phyloP scores from a whole-genome alignment of 306 rosid species.

The Cicer arietinum region DNA sequence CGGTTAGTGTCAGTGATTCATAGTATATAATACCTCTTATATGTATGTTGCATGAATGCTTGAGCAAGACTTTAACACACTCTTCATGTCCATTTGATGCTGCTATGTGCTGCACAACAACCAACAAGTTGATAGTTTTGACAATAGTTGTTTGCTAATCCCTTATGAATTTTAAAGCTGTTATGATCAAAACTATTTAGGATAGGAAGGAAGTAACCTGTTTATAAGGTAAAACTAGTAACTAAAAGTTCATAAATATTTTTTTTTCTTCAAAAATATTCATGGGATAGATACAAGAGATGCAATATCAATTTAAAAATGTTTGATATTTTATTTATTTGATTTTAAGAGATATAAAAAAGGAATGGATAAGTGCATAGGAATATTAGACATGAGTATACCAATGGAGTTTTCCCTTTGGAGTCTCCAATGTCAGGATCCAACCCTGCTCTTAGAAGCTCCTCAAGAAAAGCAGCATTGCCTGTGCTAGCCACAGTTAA shows the following conservation, averaged over 20 bases:
- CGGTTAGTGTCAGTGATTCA: no score
- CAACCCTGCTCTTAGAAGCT: constrained; percentile 78
- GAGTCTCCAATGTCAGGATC: constrained; percentile 80
- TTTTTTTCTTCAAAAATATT: no score
- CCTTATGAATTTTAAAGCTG: neutral
- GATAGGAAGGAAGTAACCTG: neutral
- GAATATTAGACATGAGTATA: constrained; percentile 37
- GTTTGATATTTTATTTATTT: neutral
- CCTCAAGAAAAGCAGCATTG: constrained; percentile 75
- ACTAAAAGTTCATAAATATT: no score
- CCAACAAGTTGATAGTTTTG: constrained; percentile 39
- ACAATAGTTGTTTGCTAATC: neutral
- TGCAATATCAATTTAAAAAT: no score
- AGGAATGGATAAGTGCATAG: neutral
- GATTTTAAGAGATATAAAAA: neutral
- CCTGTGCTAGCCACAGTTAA: constrained; percentile 65
- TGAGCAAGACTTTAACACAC: constrained; percentile 73
- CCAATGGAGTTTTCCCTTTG: constrained; percentile 82
- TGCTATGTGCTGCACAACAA: constrained; percentile 68
- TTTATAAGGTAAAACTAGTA: no score
- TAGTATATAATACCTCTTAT: constrained; percentile 54
- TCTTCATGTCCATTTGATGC: constrained; percentile 80
- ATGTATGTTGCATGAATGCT: constrained; percentile 64
- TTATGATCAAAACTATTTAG: constrained; percentile 16
- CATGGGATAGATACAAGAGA: no score